Base-by-base conservation (phyloP, 2,329 filamentous ascomycete genomes). In the Alternaria arborescens region DNA sequence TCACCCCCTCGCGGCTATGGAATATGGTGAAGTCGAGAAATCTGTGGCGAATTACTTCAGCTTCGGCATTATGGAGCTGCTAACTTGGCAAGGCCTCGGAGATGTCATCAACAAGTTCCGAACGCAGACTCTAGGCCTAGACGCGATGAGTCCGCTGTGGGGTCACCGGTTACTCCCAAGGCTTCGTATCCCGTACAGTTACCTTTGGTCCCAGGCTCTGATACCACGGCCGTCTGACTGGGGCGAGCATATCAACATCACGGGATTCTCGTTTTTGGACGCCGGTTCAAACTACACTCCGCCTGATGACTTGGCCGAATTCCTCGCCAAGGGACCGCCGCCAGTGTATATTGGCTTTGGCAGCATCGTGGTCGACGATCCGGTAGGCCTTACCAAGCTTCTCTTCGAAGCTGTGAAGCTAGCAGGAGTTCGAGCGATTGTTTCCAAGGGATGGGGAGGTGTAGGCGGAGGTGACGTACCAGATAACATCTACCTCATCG, bases 301-400 rank as follows among this genome's bases (percentile, higher is more conserved):
- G 1, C 73, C 79, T 0, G 55, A 71, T 0, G 80, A 81, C 8
- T 63, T 85, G 3, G 70, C 67, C 3, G 61, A 66, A 0, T 87
- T 87, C 50, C 77, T 87, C 1, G 68, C 66, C 11, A 82, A 82
- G 0, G 85, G 85, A 0, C 78, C 82, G 2, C 77, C 81, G 6
- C 85, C 85, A 0, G 70, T 87, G 0, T 87, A 87, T 53, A 84
- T 87, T 36, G 85, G 85, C 0, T 87, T 87, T 64, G 85, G 85
- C 5, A 84, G 81, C 34, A 87, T 87, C 46, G 84, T 87, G 0
- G 78, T 87, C 3, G 83, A 86, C 20, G 77, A 86, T 30, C 81
- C 85, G 0, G 68, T 80, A 12, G 70, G 60, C 8, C 67, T 86
- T 4, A 84, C 81, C 0, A 67, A 77, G 3, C 80, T 78, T 11